Percentiles rank a stretch among this genome's conserved stretches.
Conservation (phyloP, 345 rosid genomes). For the Linum lewisii region DNA sequence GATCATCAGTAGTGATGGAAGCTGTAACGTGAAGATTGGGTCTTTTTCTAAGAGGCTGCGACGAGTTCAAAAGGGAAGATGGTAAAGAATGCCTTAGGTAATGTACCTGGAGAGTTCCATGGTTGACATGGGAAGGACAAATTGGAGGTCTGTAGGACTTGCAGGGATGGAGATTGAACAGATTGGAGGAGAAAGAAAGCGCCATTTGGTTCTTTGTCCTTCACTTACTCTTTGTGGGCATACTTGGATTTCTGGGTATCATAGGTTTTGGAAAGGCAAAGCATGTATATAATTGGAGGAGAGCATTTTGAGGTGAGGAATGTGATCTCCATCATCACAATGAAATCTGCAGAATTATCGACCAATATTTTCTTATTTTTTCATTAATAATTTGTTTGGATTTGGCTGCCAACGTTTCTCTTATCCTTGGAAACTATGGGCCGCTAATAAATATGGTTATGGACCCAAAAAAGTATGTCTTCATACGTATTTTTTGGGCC, state of each 20-base stretch:
- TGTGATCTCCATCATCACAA: no score
- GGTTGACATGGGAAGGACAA: slow-evolving; percentile 29
- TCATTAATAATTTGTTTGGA: no score
- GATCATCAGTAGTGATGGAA: slow-evolving; percentile 27
- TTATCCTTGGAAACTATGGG: no score
- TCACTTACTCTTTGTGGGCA: neutral
- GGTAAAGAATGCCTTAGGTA: slow-evolving; percentile 22
- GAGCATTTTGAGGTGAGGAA: neutral
- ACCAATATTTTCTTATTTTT: no score
- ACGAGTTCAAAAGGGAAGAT: slow-evolving; percentile 12
- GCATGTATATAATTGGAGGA: neutral
- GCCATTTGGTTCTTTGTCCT: slow-evolving; percentile 16
- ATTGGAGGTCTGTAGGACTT: slow-evolving; percentile 22
- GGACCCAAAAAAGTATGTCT: no score
- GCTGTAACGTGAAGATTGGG: slow-evolving; percentile 26
- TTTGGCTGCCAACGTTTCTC: no score
- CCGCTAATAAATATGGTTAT: no score
- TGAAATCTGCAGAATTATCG: no score
- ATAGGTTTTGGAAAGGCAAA: neutral
- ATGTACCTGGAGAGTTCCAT: slow-evolving; percentile 43
- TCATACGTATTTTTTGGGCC: no score
- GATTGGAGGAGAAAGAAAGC: slow-evolving; percentile 38
- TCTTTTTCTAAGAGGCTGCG: slow-evolving; percentile 24
- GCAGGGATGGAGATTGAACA: slow-evolving; percentile 26
- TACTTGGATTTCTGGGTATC: neutral